Evolutionary conservation across 164 flowering plant genomes (phyloP), one percentile per base, ranked within the genome.

Genomic region (Annona cherimola): DNA sequence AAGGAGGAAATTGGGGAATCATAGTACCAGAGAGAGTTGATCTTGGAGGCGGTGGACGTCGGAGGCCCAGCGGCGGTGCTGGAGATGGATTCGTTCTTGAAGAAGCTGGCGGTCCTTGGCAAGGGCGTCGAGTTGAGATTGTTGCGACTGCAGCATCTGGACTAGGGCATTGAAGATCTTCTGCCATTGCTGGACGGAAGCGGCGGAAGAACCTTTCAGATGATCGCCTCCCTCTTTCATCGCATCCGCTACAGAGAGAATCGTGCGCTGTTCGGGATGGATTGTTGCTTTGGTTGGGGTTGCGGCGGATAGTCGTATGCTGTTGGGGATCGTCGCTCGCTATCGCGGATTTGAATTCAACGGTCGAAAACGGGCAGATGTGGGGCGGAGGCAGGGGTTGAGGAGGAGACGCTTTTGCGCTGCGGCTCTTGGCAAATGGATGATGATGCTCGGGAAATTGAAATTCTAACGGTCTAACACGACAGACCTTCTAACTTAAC

Each of bases 61-160:
- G 20, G 80, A 85, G 61, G 69, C 70, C 86, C 86, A 87, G 7
- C 81, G 73, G 2, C 78, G 82, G 65, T 80, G 70, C 68, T 84
- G 90, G 63, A 67, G 63, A 66, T 76, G 79, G 68, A 87, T 39
- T 4, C 84, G 78, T 18, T 83, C 81, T 73, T 84, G 83, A 39
- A 85, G 80, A 11, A 84, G 55, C 60, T 83, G 81, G 41, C 87
- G 75, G 62, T 86, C 86, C 69, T 79, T 61, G 26, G 75, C 75
- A 63, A 85, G 81, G 50, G 82, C 69, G 66, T 84, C 81, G 63
- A 86, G 76, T 81, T 85, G 87, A 59, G 67, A 71, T 70, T 88
- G 84, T 59, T 85, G 86, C 43, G 75, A 67, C 67, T 67, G 65
- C 18, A 87, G 16, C 80, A 85, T 76, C 19, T 74, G 69, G 8